phyloP scores from a whole-genome alignment of 768 basidiomycete species.

The Sarcodon aspratus region DNA sequence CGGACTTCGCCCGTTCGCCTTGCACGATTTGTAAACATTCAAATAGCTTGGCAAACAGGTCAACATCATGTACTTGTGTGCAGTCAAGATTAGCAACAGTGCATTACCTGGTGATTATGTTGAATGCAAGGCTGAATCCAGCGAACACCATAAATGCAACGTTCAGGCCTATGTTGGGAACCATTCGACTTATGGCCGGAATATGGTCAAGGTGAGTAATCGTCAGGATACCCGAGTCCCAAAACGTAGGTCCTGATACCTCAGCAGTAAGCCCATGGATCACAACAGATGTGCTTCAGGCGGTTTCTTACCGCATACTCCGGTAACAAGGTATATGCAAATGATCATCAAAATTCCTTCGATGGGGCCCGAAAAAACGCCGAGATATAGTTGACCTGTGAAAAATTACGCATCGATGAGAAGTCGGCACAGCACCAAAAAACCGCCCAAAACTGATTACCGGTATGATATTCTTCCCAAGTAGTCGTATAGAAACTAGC shows the following conservation, averaged over 20 bases:
- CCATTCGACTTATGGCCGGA: slow-evolving; percentile 27
- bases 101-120: slow-evolving; percentile 59
- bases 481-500: slow-evolving; percentile 68
- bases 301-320: slow-evolving; percentile 46
- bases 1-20: slow-evolving; percentile 26
- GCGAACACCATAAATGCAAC: slow-evolving; percentile 83
- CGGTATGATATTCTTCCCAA: slow-evolving; percentile 85
- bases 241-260: slow-evolving; percentile 57
- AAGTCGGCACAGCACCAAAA: neutral
- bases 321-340: slow-evolving; percentile 65
- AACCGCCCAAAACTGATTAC: slow-evolving; percentile 18
- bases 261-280: neutral
- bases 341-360: slow-evolving; percentile 91
- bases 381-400: slow-evolving; percentile 78
- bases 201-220: slow-evolving; percentile 43
- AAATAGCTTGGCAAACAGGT: slow-evolving; percentile 37
- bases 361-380: slow-evolving; percentile 89
- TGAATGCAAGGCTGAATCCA: slow-evolving; percentile 58
- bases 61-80: neutral
- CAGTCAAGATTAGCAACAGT: neutral
- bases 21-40: slow-evolving; percentile 66
- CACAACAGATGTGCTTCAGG: neutral
- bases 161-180: slow-evolving; percentile 71
- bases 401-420: neutral
- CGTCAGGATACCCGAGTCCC: slow-evolving; percentile 63